phyloP scores from a whole-genome alignment of 2,329 filamentous ascomycete species.

The Nannizziopsis barbatae region DNA sequence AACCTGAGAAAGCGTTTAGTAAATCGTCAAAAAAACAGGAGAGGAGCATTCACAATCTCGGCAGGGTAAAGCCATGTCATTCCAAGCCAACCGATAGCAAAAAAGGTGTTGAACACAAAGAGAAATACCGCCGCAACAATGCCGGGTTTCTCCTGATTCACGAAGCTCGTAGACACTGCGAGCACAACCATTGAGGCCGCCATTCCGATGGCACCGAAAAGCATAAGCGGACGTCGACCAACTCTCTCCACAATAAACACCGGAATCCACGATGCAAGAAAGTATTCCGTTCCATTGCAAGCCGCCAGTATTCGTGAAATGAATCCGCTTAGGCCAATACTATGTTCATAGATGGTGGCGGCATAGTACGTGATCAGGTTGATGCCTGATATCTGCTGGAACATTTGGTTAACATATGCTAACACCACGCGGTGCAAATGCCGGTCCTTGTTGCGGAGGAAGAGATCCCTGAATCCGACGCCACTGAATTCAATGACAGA shows the following conservation, averaged over 20 bases:
- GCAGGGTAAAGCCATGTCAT: slow-evolving; percentile 54
- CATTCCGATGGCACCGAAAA: slow-evolving; percentile 56
- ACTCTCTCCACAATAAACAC: slow-evolving; percentile 42
- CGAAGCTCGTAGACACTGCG: slow-evolving; percentile 30
- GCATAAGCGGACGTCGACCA: slow-evolving; percentile 56
- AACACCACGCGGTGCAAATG: slow-evolving; percentile 47
- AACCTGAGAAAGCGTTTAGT: slow-evolving; percentile 16
- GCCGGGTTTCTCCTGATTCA: slow-evolving; percentile 28
- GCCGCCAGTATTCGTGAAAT: slow-evolving; percentile 43
- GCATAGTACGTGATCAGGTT: slow-evolving; percentile 39
- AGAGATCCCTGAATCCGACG: slow-evolving; percentile 46
- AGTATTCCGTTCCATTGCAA: slow-evolving; percentile 45
- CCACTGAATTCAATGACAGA: slow-evolving; percentile 43
- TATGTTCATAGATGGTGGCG: slow-evolving; percentile 33
- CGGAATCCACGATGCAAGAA: slow-evolving; percentile 40
- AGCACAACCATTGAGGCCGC: slow-evolving; percentile 55
- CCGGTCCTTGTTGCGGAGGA: slow-evolving; percentile 47
- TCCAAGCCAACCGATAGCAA: slow-evolving; percentile 49
- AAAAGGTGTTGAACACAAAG: slow-evolving; percentile 53
- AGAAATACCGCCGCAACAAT: slow-evolving; percentile 43
- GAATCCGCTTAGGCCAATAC: slow-evolving; percentile 31
- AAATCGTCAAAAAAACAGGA: neutral
- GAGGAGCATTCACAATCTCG: slow-evolving; percentile 42
- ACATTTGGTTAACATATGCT: slow-evolving; percentile 49
- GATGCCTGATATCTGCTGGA: slow-evolving; percentile 40